Evolutionary conservation across 305 asterid genomes (phyloP).

Genomic region (Vinca major): DNA sequence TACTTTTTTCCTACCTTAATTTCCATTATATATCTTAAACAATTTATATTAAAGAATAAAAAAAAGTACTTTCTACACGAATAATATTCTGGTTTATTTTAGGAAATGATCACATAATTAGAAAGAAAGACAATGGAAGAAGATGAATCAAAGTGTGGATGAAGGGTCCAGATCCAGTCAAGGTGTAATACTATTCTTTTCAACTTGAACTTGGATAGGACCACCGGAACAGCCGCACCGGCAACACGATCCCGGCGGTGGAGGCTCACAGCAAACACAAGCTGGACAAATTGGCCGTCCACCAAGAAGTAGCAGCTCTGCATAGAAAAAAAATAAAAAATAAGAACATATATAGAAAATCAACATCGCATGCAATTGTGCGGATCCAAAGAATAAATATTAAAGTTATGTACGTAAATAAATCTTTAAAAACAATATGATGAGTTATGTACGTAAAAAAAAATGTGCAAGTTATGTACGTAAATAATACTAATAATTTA

Average conservation of each 20-base stretch:
- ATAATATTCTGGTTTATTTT: background rate
- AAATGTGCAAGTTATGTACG: no score
- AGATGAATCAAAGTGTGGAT: background rate
- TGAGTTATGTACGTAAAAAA: no score
- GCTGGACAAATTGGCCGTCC: conserved; percentile 42
- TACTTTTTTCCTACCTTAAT: no score
- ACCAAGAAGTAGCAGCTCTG: conserved; percentile 24
- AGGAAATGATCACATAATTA: background rate
- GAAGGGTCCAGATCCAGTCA: conserved; percentile 6
- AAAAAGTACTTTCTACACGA: no score
- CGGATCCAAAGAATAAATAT: no score
- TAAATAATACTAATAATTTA: no score
- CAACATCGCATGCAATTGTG: no score
- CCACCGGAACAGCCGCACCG: conserved; percentile 26
- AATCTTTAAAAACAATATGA: no score
- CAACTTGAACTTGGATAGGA: conserved; percentile 14
- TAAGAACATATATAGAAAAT: background rate
- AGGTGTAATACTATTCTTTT: conserved; percentile 1
- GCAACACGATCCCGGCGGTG: conserved; percentile 40
- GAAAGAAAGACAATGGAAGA: background rate
- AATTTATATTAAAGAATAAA: no score
- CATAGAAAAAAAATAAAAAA: background rate
- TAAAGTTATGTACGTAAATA: no score
- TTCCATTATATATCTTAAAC: no score
- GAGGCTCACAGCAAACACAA: conserved; percentile 50